Conservation (phyloP, 78 protist species). For the Tieghemostelium lacteum region DNA sequence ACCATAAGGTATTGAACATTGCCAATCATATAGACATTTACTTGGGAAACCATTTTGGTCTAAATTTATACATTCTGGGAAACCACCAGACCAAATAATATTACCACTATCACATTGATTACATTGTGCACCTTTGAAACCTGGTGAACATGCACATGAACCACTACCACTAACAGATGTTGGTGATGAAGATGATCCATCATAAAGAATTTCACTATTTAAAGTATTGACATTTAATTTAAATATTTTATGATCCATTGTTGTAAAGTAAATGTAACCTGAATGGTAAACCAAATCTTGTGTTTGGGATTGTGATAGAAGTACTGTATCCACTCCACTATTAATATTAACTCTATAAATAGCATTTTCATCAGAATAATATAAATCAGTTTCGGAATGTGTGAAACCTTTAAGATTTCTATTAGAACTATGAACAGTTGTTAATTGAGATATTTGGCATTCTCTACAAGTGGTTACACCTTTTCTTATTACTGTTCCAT, state of each 20-base stretch:
- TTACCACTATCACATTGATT: background rate
- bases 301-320: background rate
- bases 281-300: background rate
- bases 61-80: background rate
- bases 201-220: too few relatives aligned
- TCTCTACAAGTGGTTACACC: background rate
- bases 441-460: background rate
- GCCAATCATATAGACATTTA: background rate
- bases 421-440: background rate
- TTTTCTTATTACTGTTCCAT: background rate
- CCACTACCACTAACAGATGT: too few relatives aligned
- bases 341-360: background rate
- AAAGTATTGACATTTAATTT: background rate
- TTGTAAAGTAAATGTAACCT: background rate
- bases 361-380: too few relatives aligned
- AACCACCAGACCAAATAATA: background rate
- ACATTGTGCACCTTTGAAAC: background rate
- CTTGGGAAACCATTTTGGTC: background rate
- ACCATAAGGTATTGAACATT: slow-evolving; percentile 10
- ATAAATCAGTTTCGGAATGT: too few relatives aligned
- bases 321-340: background rate
- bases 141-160: background rate
- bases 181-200: background rate
- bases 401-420: too few relatives aligned
- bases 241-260: background rate